These are phyloP conservation scores for Elasticomyces elasticus DNA, from an alignment of 495 filamentous ascomycete genomes.

Conservation along the genomic window DNA sequence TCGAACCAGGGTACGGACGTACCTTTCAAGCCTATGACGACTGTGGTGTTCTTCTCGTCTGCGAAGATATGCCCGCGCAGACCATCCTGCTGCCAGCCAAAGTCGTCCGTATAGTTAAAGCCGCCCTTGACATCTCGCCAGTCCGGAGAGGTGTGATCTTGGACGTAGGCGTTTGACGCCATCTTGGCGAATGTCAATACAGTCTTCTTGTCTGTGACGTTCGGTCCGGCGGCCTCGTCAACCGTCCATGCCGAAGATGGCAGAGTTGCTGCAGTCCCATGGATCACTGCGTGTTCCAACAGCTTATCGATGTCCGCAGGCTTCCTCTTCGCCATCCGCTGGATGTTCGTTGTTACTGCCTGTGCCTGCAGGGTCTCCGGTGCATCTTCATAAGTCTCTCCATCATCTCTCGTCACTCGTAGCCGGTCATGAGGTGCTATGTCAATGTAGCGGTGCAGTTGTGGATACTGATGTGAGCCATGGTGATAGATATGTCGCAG, in stretches of 20 bases:
- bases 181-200: slow-evolving; percentile 76
- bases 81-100: slow-evolving; percentile 87
- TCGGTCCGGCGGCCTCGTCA: slow-evolving; percentile 67
- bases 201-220: slow-evolving; percentile 77
- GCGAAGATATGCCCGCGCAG: slow-evolving; percentile 87
- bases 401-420: slow-evolving; percentile 57
- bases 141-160: slow-evolving; percentile 55
- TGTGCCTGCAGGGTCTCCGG: slow-evolving; percentile 39
- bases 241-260: slow-evolving; percentile 68
- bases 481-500: slow-evolving; percentile 88
- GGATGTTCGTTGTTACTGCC: slow-evolving; percentile 56
- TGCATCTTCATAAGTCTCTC: slow-evolving; percentile 36
- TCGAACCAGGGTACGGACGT: slow-evolving; percentile 74
- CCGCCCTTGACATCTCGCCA: slow-evolving; percentile 73
- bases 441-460: slow-evolving; percentile 65
- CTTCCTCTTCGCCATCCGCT: slow-evolving; percentile 71
- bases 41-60: slow-evolving; percentile 71
- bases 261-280: slow-evolving; percentile 48
- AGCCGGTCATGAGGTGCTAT: slow-evolving; percentile 53
- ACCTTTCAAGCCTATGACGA: slow-evolving; percentile 79
- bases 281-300: slow-evolving; percentile 54
- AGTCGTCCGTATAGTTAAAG: slow-evolving; percentile 73
- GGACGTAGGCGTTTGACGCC: slow-evolving; percentile 79
- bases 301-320: slow-evolving; percentile 65
- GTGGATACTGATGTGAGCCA: slow-evolving; percentile 61